Base-by-base conservation (phyloP, 1,284 basidiomycete species). In the Marasmius tenuissimus region DNA sequence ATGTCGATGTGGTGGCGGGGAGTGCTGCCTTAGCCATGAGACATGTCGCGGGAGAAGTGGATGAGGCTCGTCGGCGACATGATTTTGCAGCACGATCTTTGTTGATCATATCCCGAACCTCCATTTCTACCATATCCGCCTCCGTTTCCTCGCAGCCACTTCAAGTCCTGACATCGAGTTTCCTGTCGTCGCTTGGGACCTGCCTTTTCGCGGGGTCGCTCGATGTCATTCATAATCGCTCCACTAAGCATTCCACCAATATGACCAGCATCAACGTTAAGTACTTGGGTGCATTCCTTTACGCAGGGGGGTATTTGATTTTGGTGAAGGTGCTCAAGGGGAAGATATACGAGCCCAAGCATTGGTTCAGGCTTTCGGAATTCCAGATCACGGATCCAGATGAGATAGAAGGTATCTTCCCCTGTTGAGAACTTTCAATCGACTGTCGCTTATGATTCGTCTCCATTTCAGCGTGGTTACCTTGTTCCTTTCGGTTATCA, bases 271-370 rank as follows among this genome's bases (percentile, higher is more conserved):
- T 91, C 65, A 90, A 87, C 69, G 91, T 93, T 63, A 93, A 92
- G 72, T 96, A 96, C 72, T 80, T 94, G 18, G 94, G 92, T 40
- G 92, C 91, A 10, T 96, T 97, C 73, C 77, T 98, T 52, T 98
- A 95, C 71, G 77, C 84, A 11, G 93, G 93, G 14, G 90, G 88
- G 14, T 97, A 94, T 72, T 76, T 97, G 53, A 82, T 97, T 47
- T 78, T 98, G 42, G 92, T 88, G 68, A 97, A 97, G 77, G 88
- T 95, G 57, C 80, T 83, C 66, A 94, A 93, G 75, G 83, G 86
- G 51, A 91, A 85, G 72, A 79, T 81, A 27, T 97, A 97, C 70
- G 94, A 96, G 69, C 87, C 93, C 10, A 85, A 84, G 61, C 91
- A 96, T 71, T 97, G 93, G 91, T 89, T 97, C 68, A 85, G 88